phyloP scores from a whole-genome alignment of 805 yeast genomes.

The Lipomyces mesembrius region DNA sequence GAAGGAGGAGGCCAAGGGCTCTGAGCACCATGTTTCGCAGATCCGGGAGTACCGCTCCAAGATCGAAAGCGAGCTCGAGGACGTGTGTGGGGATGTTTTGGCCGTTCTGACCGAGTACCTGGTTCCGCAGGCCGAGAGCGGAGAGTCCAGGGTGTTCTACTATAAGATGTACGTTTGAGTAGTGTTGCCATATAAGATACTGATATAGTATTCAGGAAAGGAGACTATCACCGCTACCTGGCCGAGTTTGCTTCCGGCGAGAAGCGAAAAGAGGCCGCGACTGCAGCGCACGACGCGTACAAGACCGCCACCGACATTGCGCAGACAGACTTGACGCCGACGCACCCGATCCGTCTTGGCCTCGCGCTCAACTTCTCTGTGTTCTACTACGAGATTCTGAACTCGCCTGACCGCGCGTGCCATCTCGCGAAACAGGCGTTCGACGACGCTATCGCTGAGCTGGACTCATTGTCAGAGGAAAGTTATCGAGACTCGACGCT shows the following conservation, averaged over 20 bases:
- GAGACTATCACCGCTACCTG: slow-evolving; percentile 98
- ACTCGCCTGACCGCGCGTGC: slow-evolving; percentile 94
- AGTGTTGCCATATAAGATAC: neutral
- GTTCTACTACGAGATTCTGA: slow-evolving; percentile 89
- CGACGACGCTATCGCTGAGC: slow-evolving; percentile 93
- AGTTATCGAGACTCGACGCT: slow-evolving; percentile 91
- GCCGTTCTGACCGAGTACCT: slow-evolving; percentile 85
- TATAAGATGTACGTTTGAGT: slow-evolving; percentile 71
- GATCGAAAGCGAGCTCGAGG: slow-evolving; percentile 91
- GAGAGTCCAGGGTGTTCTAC: slow-evolving; percentile 97
- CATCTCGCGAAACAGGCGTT: slow-evolving; percentile 95
- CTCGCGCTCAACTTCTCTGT: slow-evolving; percentile 92
- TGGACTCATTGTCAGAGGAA: slow-evolving; percentile 91
- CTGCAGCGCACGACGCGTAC: slow-evolving; percentile 92
- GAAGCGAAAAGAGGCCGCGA: slow-evolving; percentile 93
- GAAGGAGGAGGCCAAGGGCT: slow-evolving; percentile 98
- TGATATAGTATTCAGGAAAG: slow-evolving; percentile 55
- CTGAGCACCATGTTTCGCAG: slow-evolving; percentile 77
- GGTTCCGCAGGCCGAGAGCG: slow-evolving; percentile 93
- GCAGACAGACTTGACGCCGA: slow-evolving; percentile 96
- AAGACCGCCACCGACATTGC: slow-evolving; percentile 97
- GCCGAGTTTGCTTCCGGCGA: slow-evolving; percentile 96
- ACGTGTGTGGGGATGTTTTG: slow-evolving; percentile 93
- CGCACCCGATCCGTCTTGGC: slow-evolving; percentile 98
- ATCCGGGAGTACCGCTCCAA: slow-evolving; percentile 95